These are phyloP conservation scores for Ilyonectria mors-panacis DNA, from an alignment of 2,329 filamentous ascomycete species.

Conservation along the genomic window DNA sequence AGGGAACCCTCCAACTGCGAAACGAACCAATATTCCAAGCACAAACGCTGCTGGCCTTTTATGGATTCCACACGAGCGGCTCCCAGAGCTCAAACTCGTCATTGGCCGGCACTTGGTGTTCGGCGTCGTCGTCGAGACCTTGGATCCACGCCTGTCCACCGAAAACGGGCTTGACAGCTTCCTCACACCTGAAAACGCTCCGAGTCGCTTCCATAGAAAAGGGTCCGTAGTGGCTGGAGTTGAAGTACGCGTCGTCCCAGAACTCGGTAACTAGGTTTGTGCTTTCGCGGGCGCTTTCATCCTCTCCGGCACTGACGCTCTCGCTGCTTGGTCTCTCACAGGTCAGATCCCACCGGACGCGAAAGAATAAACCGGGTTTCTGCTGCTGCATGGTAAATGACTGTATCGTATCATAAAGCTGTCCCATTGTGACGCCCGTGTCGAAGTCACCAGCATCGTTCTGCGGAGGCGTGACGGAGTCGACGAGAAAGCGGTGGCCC, in stretches of 20 bases:
- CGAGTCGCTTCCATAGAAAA: background rate
- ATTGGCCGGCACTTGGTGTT: background rate
- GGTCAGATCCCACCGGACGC: background rate
- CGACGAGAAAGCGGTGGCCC: background rate
- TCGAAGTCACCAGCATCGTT: constrained; percentile 8
- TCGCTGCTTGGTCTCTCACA: background rate
- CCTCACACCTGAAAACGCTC: background rate
- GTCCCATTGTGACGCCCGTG: constrained; percentile 36
- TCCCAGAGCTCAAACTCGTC: background rate
- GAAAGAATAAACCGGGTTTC: background rate
- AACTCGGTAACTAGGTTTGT: background rate
- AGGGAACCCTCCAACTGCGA: too few relatives aligned
- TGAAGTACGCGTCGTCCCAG: background rate
- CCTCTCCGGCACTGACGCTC: background rate
- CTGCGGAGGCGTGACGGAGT: background rate
- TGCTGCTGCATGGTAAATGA: background rate
- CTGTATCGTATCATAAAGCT: constrained; percentile 31
- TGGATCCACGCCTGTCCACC: background rate
- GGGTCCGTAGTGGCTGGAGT: background rate
- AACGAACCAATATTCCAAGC: too few relatives aligned
- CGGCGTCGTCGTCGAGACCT: background rate
- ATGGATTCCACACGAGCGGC: background rate
- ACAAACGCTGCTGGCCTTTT: too few relatives aligned
- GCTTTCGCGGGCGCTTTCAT: background rate
- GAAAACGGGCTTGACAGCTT: background rate